A percentile compares a stretch with the other conserved stretches of the same genome.
These are phyloP conservation scores for Saxispiralis lemnorum DNA, from an alignment of 495 filamentous ascomycete genomes.

Conservation along the genomic window DNA sequence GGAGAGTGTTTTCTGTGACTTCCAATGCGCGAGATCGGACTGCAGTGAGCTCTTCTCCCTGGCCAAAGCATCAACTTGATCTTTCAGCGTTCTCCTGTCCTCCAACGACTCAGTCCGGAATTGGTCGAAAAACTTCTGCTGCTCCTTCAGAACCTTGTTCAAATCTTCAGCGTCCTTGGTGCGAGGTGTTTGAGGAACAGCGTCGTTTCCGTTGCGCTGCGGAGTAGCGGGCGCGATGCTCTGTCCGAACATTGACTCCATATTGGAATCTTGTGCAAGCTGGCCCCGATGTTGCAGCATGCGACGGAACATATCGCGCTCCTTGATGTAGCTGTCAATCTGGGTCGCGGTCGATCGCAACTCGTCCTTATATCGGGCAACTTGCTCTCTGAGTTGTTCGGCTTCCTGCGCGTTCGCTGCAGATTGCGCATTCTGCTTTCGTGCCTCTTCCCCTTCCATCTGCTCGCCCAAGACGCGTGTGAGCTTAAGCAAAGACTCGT, in stretches of 20 bases:
- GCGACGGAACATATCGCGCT: slow-evolving; percentile 90
- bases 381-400: slow-evolving; percentile 45
- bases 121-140: slow-evolving; percentile 77
- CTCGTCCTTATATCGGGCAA: slow-evolving; percentile 49
- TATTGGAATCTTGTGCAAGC: slow-evolving; percentile 39
- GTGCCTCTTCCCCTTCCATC: slow-evolving; percentile 81
- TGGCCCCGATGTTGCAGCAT: slow-evolving; percentile 68
- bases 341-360: slow-evolving; percentile 58
- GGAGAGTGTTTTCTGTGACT: slow-evolving; percentile 63
- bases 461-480: slow-evolving; percentile 66
- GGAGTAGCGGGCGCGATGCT: slow-evolving; percentile 34
- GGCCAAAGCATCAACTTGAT: slow-evolving; percentile 69
- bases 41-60: slow-evolving; percentile 66
- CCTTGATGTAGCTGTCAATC: slow-evolving; percentile 80
- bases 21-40: slow-evolving; percentile 56
- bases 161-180: slow-evolving; percentile 41
- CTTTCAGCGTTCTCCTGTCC: slow-evolving; percentile 62
- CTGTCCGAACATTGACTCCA: slow-evolving; percentile 40
- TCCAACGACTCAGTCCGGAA: slow-evolving; percentile 70
- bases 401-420: slow-evolving; percentile 58
- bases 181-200: slow-evolving; percentile 15
- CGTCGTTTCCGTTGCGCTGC: slow-evolving; percentile 10
- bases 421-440: slow-evolving; percentile 46
- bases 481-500: slow-evolving; percentile 61
- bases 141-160: slow-evolving; percentile 54